Evolutionary conservation across 164 flowering plant genomes (phyloP).

Genomic region (Chloranthus sessilifolius): DNA sequence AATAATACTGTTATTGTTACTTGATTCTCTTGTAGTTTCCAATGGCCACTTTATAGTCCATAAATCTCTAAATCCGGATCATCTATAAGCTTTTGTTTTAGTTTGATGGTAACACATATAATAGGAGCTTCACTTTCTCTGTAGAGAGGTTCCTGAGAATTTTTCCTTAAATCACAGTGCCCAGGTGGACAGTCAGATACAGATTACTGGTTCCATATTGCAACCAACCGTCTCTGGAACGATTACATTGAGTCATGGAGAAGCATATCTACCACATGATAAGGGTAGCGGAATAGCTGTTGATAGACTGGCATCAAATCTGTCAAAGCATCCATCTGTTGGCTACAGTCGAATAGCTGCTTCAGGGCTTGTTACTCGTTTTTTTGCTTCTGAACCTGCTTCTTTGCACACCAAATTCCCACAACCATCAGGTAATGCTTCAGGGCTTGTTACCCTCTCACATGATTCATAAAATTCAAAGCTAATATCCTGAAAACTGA

Average conservation of each 20-base stretch:
- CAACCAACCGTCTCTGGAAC: slow-evolving; percentile 95
- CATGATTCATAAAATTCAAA: too few relatives aligned
- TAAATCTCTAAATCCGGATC: too few relatives aligned
- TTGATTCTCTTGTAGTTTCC: too few relatives aligned
- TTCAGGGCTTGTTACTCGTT: slow-evolving; percentile 70
- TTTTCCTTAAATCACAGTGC: slow-evolving; percentile 50
- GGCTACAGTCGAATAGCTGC: slow-evolving; percentile 54
- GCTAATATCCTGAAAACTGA: too few relatives aligned
- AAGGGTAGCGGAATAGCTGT: slow-evolving; percentile 77
- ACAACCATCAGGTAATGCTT: slow-evolving; percentile 54
- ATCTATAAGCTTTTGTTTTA: too few relatives aligned
- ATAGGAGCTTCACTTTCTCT: too few relatives aligned
- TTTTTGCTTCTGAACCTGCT: slow-evolving; percentile 67
- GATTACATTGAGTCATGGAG: slow-evolving; percentile 92
- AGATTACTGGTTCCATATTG: slow-evolving; percentile 86
- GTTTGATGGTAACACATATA: too few relatives aligned
- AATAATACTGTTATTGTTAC: too few relatives aligned
- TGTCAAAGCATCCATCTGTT: slow-evolving; percentile 40
- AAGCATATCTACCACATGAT: slow-evolving; percentile 96
- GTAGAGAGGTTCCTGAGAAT: slow-evolving; percentile 6
- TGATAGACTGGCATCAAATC: slow-evolving; percentile 52
- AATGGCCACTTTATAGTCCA: too few relatives aligned
- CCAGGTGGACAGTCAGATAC: slow-evolving; percentile 92
- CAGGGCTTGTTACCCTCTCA: background rate
- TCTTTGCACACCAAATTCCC: slow-evolving; percentile 40